phyloP scores from a whole-genome alignment of 1,139 yeast species.

The Debaryomyces sp. region DNA sequence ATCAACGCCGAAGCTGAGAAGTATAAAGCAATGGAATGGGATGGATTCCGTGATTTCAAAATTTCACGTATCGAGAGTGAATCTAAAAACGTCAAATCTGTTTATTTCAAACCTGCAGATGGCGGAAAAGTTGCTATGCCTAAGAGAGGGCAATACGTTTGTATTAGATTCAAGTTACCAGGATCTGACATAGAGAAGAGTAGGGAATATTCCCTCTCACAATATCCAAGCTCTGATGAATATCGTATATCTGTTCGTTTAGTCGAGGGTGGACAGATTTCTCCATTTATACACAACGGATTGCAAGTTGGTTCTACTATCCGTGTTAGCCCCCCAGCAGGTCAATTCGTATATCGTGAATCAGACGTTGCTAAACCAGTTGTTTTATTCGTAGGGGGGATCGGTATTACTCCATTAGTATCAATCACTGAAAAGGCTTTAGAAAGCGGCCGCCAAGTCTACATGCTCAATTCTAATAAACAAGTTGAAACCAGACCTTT shows the following conservation, averaged over 20 bases:
- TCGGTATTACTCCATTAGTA: conserved; percentile 68
- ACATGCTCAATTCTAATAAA: conserved; percentile 33
- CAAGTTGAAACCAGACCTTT: conserved; percentile 29
- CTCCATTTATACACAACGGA: conserved; percentile 52
- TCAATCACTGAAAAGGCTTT: conserved; percentile 50
- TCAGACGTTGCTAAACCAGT: conserved; percentile 25
- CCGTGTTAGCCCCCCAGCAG: conserved; percentile 61
- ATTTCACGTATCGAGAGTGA: conserved; percentile 49
- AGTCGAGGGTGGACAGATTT: conserved; percentile 51
- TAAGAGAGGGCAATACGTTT: conserved; percentile 63
- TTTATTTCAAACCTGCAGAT: conserved; percentile 53
- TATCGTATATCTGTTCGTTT: conserved; percentile 58
- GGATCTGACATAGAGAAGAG: conserved; percentile 35
- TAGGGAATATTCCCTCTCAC: conserved; percentile 58
- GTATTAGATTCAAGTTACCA: conserved; percentile 46
- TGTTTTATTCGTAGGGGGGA: conserved; percentile 59
- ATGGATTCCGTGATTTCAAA: conserved; percentile 55
- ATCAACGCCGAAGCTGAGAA: conserved; percentile 56
- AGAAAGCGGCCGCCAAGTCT: conserved; percentile 27
- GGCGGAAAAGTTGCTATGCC: conserved; percentile 38
- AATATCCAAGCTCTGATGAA: conserved; percentile 29
- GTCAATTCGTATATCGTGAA: conserved; percentile 48
- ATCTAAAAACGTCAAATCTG: conserved; percentile 50
- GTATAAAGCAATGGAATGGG: conserved; percentile 54
- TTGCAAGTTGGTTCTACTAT: conserved; percentile 54